A percentile compares a stretch with the other conserved stretches of the same genome.
Evolutionary conservation across 768 basidiomycete species (phyloP).

Genomic region (Leccinum subtestaceum): DNA sequence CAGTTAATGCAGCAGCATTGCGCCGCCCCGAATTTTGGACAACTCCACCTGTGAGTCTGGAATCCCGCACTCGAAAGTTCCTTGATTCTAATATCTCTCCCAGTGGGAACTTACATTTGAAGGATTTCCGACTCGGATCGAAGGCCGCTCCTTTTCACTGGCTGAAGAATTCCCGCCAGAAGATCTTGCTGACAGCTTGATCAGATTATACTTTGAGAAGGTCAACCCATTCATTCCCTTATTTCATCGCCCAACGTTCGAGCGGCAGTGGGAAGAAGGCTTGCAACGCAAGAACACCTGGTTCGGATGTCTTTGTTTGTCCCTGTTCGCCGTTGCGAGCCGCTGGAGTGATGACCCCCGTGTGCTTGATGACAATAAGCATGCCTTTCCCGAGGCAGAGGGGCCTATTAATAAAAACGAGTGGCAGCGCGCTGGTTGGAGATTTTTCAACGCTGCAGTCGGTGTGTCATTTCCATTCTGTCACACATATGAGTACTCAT

Average conservation of each 20-base stretch:
- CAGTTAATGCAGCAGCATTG: slow-evolving; percentile 19
- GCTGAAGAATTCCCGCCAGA: slow-evolving; percentile 56
- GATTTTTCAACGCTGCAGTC: slow-evolving; percentile 55
- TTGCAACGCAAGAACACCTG: slow-evolving; percentile 53
- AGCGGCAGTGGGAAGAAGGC: slow-evolving; percentile 52
- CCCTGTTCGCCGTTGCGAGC: slow-evolving; percentile 67
- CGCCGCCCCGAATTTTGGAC: slow-evolving; percentile 55
- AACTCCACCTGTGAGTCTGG: slow-evolving; percentile 48
- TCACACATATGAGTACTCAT: slow-evolving; percentile 3
- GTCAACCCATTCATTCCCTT: slow-evolving; percentile 61
- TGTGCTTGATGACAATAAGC: slow-evolving; percentile 41
- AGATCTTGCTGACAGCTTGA: slow-evolving; percentile 56
- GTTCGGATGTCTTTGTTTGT: slow-evolving; percentile 60
- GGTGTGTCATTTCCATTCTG: slow-evolving; percentile 34
- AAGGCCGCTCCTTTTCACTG: slow-evolving; percentile 33
- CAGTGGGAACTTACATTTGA: slow-evolving; percentile 65
- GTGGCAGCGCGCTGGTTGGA: slow-evolving; percentile 59
- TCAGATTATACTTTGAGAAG: slow-evolving; percentile 66
- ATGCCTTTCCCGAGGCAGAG: slow-evolving; percentile 22
- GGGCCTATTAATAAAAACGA: slow-evolving; percentile 31
- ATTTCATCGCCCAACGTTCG: slow-evolving; percentile 70
- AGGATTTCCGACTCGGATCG: slow-evolving; percentile 34
- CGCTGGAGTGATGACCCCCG: slow-evolving; percentile 63
- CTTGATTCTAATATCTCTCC: neutral
- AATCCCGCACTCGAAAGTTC: neutral